These are phyloP conservation scores for Podaxis sp. DNA, from an alignment of 768 basidiomycete species.

Conservation along the genomic window DNA sequence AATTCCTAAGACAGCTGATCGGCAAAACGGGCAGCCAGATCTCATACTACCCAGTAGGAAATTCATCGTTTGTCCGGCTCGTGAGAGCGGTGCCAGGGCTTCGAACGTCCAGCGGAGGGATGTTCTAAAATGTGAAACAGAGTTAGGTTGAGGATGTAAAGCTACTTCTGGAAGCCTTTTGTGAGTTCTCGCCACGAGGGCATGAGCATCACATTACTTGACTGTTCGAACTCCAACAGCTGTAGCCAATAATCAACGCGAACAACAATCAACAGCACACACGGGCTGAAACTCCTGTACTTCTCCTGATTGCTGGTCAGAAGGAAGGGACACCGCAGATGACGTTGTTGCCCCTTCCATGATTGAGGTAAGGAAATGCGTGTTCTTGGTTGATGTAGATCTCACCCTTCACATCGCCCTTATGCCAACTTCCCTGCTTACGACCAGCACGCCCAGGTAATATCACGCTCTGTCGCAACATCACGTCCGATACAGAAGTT, in stretches of 20 bases:
- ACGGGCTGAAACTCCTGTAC: neutral
- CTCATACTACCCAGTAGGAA: constrained; percentile 4
- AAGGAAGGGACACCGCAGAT: neutral
- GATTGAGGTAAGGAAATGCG: neutral
- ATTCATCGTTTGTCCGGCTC: constrained; percentile 3
- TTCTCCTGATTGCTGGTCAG: neutral
- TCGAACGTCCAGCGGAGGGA: constrained; percentile 7
- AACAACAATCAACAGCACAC: neutral
- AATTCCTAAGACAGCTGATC: constrained; percentile 1
- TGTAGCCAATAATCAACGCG: neutral
- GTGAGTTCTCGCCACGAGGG: constrained; percentile 7
- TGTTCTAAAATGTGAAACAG: neutral
- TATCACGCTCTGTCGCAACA: neutral
- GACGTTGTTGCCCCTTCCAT: neutral
- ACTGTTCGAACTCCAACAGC: neutral
- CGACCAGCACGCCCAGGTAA: neutral
- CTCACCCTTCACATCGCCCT: neutral
- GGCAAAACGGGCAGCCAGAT: neutral
- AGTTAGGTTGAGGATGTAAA: neutral
- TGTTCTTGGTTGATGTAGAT: constrained; percentile 2
- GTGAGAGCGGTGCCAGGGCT: constrained; percentile 1
- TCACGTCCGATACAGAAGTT: neutral
- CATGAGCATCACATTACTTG: neutral
- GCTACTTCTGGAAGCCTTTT: constrained; percentile 4
- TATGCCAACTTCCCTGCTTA: neutral